Evolutionary conservation across 2,329 filamentous ascomycete species (phyloP).

Genomic region (Talaromyces piceae): DNA sequence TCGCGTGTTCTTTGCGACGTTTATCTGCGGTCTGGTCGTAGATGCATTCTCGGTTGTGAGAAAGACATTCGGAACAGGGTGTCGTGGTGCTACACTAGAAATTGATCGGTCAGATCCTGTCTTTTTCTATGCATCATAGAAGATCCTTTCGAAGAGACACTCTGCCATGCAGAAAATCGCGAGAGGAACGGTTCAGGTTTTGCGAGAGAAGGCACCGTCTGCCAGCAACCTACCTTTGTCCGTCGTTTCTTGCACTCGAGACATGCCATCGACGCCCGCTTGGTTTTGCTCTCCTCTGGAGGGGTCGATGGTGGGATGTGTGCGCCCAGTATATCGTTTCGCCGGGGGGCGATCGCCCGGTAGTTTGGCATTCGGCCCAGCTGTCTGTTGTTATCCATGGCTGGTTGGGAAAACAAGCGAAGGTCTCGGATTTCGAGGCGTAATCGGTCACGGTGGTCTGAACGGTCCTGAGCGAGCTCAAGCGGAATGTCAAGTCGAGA

Average conservation of each 20-base stretch:
- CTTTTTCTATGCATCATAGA: too few species aligned
- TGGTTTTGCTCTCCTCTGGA: conserved; percentile 26
- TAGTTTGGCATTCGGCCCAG: conserved; percentile 5
- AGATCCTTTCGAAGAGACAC: too few species aligned
- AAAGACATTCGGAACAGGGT: conserved; percentile 28
- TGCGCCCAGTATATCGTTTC: background rate
- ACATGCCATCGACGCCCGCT: conserved; percentile 31
- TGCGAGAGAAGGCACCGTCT: background rate
- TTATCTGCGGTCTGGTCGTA: conserved; percentile 29
- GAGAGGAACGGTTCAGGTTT: too few species aligned
- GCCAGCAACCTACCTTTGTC: conserved; percentile 26
- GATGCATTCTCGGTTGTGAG: conserved; percentile 26
- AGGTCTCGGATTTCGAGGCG: too few species aligned
- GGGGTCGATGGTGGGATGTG: background rate
- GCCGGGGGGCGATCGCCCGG: conserved; percentile 9
- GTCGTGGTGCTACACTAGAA: conserved; percentile 23
- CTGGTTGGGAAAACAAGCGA: too few species aligned
- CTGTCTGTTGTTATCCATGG: conserved; percentile 6
- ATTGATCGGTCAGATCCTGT: background rate
- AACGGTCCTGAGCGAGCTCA: too few species aligned
- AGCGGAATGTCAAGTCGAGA: background rate
- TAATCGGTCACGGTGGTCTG: too few species aligned
- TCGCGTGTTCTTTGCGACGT: conserved; percentile 28
- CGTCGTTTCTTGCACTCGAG: conserved; percentile 30
- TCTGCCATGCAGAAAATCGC: too few species aligned